Evolutionary conservation across 2,329 filamentous ascomycete genomes (phyloP).

Genomic region (Polytolypa hystricis): DNA sequence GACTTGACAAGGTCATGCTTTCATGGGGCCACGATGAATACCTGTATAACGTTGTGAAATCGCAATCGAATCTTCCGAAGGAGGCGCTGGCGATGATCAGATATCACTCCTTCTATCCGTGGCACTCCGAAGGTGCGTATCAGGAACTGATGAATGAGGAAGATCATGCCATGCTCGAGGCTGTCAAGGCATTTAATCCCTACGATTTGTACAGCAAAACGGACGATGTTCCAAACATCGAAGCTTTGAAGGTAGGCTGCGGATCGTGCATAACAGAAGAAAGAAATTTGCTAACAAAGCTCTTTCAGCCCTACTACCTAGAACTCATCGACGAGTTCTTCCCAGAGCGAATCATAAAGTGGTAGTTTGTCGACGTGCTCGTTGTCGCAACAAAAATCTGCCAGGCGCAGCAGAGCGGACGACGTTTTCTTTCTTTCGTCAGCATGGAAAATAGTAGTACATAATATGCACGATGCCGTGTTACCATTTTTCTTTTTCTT

Average conservation of each 20-base stretch:
- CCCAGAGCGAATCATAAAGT: slow-evolving; percentile 55
- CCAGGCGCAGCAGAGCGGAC: too few relatives aligned
- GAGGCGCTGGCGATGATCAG: slow-evolving; percentile 87
- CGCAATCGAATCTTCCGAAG: slow-evolving; percentile 64
- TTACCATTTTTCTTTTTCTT: too few relatives aligned
- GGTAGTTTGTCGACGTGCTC: slow-evolving; percentile 47
- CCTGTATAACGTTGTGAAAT: slow-evolving; percentile 69
- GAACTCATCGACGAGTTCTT: slow-evolving; percentile 67
- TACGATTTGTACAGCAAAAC: slow-evolving; percentile 91
- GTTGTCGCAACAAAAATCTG: too few relatives aligned
- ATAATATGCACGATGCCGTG: too few relatives aligned
- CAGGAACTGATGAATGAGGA: slow-evolving; percentile 70
- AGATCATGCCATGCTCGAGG: slow-evolving; percentile 67
- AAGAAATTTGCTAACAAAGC: too few relatives aligned
- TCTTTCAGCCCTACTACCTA: slow-evolving; percentile 62
- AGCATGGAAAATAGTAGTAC: too few relatives aligned
- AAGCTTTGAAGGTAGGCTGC: slow-evolving; percentile 57
- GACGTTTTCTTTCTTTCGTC: too few relatives aligned
- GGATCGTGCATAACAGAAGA: too few relatives aligned
- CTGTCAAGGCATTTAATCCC: slow-evolving; percentile 77
- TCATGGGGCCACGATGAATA: slow-evolving; percentile 57
- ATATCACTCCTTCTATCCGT: slow-evolving; percentile 87
- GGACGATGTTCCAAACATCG: slow-evolving; percentile 63
- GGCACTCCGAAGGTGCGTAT: slow-evolving; percentile 76
- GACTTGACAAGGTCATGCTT: slow-evolving; percentile 77